These are phyloP conservation scores for Penicillium simplicissimum DNA, from an alignment of 495 filamentous ascomycete genomes.

Conservation along the genomic window DNA sequence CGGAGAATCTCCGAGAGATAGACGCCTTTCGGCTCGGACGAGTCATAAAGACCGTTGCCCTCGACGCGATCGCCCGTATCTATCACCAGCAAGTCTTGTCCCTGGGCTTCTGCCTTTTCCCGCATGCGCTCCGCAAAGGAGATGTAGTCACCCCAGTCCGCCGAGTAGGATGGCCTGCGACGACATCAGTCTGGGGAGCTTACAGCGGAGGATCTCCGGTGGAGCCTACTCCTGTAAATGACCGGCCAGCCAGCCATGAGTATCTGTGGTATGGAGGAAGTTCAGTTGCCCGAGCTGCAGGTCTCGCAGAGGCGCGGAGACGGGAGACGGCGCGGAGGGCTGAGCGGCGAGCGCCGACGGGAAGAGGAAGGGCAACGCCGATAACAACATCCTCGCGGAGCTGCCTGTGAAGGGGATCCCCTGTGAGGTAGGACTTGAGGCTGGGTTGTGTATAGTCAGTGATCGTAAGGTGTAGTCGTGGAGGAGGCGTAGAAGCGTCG, in stretches of 20 bases:
- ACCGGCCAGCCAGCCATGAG: slow-evolving; percentile 93
- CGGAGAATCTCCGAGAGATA: slow-evolving; percentile 85
- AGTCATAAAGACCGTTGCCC: slow-evolving; percentile 96
- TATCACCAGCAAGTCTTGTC: slow-evolving; percentile 80
- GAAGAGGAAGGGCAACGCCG: slow-evolving; percentile 29
- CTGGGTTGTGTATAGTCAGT: not conserved
- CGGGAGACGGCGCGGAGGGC: slow-evolving; percentile 75
- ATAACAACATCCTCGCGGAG: slow-evolving; percentile 18
- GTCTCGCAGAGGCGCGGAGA: slow-evolving; percentile 76
- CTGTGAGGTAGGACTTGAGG: not conserved
- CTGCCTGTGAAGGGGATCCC: not conserved
- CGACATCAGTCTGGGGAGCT: slow-evolving; percentile 26
- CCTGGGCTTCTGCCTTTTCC: slow-evolving; percentile 70
- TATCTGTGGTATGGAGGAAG: slow-evolving; percentile 92
- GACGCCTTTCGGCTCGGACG: slow-evolving; percentile 79
- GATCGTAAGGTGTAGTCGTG: not conserved
- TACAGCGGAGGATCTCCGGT: slow-evolving; percentile 11
- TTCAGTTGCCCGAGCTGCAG: slow-evolving; percentile 91
- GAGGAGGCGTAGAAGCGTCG: slow-evolving; percentile 12
- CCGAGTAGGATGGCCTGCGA: slow-evolving; percentile 77
- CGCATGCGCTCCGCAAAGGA: slow-evolving; percentile 86
- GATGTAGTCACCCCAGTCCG: slow-evolving; percentile 97
- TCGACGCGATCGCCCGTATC: slow-evolving; percentile 95
- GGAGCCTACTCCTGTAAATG: slow-evolving; percentile 79
- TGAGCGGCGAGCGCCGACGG: slow-evolving; percentile 59